phyloP scores from a whole-genome alignment of 1,284 basidiomycete species.

The Irpex sp. region DNA sequence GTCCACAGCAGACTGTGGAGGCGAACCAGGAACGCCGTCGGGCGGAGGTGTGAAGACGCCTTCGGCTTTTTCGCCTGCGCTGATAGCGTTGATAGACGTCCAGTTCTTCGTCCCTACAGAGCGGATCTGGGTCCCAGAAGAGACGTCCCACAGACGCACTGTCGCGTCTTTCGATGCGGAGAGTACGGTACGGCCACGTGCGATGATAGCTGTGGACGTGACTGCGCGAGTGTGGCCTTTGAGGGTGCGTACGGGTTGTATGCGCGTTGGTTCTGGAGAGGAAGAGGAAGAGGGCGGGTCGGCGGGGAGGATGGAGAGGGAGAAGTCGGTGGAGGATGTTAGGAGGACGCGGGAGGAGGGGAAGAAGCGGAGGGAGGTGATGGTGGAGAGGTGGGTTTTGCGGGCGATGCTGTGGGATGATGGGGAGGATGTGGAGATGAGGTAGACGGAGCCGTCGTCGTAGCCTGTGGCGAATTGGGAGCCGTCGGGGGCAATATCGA shows the following conservation, averaged over 20 bases:
- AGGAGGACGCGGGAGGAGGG: slow-evolving; percentile 63
- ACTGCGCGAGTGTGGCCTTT: slow-evolving; percentile 67
- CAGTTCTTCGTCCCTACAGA: slow-evolving; percentile 31
- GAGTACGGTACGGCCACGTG: slow-evolving; percentile 61
- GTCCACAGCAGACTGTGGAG: slow-evolving; percentile 23
- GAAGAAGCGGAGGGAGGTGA: slow-evolving; percentile 57
- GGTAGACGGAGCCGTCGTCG: slow-evolving; percentile 51
- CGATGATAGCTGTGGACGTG: slow-evolving; percentile 59
- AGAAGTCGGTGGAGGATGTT: slow-evolving; percentile 60
- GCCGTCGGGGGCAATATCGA: slow-evolving; percentile 56
- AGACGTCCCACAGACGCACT: slow-evolving; percentile 74
- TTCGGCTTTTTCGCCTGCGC: slow-evolving; percentile 34
- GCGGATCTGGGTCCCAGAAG: slow-evolving; percentile 46
- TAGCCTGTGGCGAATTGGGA: slow-evolving; percentile 58
- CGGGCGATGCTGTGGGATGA: slow-evolving; percentile 25
- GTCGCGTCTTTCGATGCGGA: slow-evolving; percentile 65
- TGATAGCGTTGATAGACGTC: slow-evolving; percentile 43
- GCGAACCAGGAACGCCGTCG: slow-evolving; percentile 15
- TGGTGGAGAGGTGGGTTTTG: slow-evolving; percentile 51
- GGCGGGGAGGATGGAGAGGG: slow-evolving; percentile 57
- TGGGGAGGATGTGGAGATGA: slow-evolving; percentile 31
- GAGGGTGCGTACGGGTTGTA: slow-evolving; percentile 54
- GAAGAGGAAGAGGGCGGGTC: slow-evolving; percentile 32
- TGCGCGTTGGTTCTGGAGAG: slow-evolving; percentile 20
- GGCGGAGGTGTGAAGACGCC: slow-evolving; percentile 13